These are phyloP conservation scores for Backusella tuberculispora DNA, from an alignment of 192 early-diverging fungal species.

Conservation along the genomic window DNA sequence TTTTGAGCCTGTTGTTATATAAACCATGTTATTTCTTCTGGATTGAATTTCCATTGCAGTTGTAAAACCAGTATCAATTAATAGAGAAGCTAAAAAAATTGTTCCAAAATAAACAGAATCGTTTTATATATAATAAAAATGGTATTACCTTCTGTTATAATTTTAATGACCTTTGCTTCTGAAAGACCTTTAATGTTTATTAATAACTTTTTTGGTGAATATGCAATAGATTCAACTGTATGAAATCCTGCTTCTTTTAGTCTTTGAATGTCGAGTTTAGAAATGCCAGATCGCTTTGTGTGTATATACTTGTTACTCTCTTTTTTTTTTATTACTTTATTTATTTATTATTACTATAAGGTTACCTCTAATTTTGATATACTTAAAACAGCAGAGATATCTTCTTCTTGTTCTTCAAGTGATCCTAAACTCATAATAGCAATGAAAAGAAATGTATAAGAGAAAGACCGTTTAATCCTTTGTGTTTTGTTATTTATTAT, in stretches of 20 bases:
- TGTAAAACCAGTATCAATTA: slow-evolving; percentile 18
- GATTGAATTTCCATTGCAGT: slow-evolving; percentile 22
- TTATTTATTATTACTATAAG: neutral
- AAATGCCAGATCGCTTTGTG: slow-evolving; percentile 52
- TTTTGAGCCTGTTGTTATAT: slow-evolving; percentile 20
- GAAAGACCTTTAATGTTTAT: slow-evolving; percentile 95
- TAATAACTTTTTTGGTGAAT: slow-evolving; percentile 85
- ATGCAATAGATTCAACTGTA: slow-evolving; percentile 92
- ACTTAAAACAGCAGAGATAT: neutral
- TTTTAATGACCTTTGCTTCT: slow-evolving; percentile 95
- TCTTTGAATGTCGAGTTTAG: slow-evolving; percentile 76
- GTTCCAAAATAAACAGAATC: neutral
- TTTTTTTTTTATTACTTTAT: neutral
- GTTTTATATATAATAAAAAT: neutral
- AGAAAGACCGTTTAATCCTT: no score
- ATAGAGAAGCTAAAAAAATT: neutral
- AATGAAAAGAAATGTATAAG: neutral
- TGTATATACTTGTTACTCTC: neutral
- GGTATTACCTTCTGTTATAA: slow-evolving; percentile 78
- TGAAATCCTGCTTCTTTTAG: slow-evolving; percentile 87
- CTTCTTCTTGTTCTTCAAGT: neutral
- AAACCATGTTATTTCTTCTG: slow-evolving; percentile 10
- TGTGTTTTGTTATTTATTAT: no score
- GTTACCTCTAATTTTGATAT: neutral
- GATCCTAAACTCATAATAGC: neutral